Conservation (phyloP, 495 filamentous ascomycete genomes). For the Barbatosphaeria neglecta region DNA sequence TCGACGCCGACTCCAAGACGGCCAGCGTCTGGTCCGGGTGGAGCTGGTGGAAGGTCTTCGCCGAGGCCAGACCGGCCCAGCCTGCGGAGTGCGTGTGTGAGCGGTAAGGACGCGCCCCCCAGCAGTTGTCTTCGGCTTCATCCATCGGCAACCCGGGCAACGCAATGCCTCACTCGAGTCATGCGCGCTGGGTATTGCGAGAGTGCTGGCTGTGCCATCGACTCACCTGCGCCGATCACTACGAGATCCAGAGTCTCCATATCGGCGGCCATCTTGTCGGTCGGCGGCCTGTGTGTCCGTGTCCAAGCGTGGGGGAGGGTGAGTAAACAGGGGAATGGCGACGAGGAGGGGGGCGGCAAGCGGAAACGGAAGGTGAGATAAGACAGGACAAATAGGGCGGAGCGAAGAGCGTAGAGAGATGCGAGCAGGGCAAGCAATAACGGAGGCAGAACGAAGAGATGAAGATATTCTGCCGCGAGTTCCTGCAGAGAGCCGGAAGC, state of each 20-base stretch:
- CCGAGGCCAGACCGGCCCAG: slow-evolving; percentile 28
- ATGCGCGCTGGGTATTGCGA: background rate
- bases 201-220: background rate
- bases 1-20: slow-evolving; percentile 24
- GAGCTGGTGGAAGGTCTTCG: slow-evolving; percentile 28
- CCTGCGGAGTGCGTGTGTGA: slow-evolving; percentile 18
- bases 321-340: background rate
- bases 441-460: too few species aligned
- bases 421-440: too few species aligned
- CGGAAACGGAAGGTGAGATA: too few species aligned
- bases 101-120: too few species aligned
- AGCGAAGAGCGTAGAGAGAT: too few species aligned
- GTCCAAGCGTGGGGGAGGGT: too few species aligned
- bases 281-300: too few species aligned
- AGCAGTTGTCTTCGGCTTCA: background rate
- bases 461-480: too few species aligned
- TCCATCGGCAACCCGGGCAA: background rate
- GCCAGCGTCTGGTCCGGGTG: slow-evolving; percentile 24
- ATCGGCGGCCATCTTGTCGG: background rate
- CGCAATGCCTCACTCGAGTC: background rate
- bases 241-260: slow-evolving; percentile 34
- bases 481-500: too few species aligned
- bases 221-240: slow-evolving; percentile 34
- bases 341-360: too few species aligned
- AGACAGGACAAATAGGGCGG: too few species aligned